These are phyloP conservation scores for Phytophthora pistaciae DNA, from an alignment of 352 stramenopile genomes.

Conservation along the genomic window DNA sequence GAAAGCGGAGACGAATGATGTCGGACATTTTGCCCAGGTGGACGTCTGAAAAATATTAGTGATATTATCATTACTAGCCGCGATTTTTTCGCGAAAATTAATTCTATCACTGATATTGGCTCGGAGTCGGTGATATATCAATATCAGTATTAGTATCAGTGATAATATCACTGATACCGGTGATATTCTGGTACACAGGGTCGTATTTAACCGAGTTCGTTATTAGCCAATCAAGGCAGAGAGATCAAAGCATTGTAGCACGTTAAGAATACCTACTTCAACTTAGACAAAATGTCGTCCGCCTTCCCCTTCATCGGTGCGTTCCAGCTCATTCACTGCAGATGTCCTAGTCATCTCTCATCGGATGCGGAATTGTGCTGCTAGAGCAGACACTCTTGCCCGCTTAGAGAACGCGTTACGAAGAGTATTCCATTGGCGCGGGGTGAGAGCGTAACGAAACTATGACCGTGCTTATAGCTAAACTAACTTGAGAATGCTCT, in stretches of 20 bases:
- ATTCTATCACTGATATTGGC: neutral
- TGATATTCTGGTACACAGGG: too few relatives aligned
- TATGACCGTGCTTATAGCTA: neutral
- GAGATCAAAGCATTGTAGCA: too few relatives aligned
- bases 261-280: neutral
- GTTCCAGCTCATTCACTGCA: neutral
- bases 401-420: slow-evolving; percentile 45
- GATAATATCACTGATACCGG: neutral
- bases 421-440: slow-evolving; percentile 24
- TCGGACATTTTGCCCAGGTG: too few relatives aligned
- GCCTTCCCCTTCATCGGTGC: slow-evolving; percentile 49
- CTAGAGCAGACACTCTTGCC: slow-evolving; percentile 27
- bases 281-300: slow-evolving; percentile 31
- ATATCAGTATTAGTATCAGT: neutral
- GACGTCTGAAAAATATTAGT: too few relatives aligned
- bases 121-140: neutral
- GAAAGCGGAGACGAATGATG: too few relatives aligned
- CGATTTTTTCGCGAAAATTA: neutral
- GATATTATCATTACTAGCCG: too few relatives aligned
- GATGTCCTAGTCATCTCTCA: neutral
- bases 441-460: slow-evolving; percentile 1
- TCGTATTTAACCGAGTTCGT: too few relatives aligned
- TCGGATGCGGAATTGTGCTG: neutral
- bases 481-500: neutral
- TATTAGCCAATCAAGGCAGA: too few relatives aligned